A percentile compares a stretch with the other conserved stretches of the same genome.
Evolutionary conservation across 2,329 filamentous ascomycete genomes (phyloP).

Genomic region (Tolypocladium ovalisporum): DNA sequence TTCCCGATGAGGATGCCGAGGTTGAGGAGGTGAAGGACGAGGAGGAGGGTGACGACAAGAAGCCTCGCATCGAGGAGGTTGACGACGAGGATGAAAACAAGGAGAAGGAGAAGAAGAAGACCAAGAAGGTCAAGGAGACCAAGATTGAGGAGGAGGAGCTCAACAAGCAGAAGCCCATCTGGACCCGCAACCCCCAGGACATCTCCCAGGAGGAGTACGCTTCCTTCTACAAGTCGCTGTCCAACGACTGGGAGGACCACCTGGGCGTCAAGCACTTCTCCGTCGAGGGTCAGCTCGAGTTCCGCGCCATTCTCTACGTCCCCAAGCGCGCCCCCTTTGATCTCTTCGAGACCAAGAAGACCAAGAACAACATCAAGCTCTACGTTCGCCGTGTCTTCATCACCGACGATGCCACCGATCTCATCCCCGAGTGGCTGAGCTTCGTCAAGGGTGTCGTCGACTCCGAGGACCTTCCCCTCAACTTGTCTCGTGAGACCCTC

Average conservation of each 20-base stretch:
- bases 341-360: conserved; percentile 99
- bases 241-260: conserved; percentile 99
- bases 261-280: conserved; percentile 99
- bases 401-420: conserved; percentile 96
- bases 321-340: conserved; percentile 99
- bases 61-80: conserved; percentile 90
- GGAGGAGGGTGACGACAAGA: conserved; percentile 81
- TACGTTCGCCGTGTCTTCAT: conserved; percentile 99
- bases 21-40: conserved; percentile 51
- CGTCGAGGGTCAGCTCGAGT: conserved; percentile 99
- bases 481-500: conserved; percentile 98
- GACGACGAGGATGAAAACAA: conserved; percentile 75
- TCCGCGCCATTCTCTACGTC: conserved; percentile 98
- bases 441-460: conserved; percentile 99
- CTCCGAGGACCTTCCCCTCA: conserved; percentile 98
- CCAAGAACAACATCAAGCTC: conserved; percentile 99
- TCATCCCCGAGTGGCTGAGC: conserved; percentile 98
- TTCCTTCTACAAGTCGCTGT: conserved; percentile 99
- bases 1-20: conserved; percentile 89
- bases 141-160: conserved; percentile 99
- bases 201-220: conserved; percentile 96
- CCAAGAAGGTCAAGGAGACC: conserved; percentile 98
- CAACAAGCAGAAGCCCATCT: conserved; percentile 99
- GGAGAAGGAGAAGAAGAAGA: conserved; percentile 86
- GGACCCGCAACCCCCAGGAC: conserved; percentile 94